These are phyloP conservation scores for Colletotrichum sp. DNA, from an alignment of 2,329 filamentous ascomycete species.

Conservation along the genomic window DNA sequence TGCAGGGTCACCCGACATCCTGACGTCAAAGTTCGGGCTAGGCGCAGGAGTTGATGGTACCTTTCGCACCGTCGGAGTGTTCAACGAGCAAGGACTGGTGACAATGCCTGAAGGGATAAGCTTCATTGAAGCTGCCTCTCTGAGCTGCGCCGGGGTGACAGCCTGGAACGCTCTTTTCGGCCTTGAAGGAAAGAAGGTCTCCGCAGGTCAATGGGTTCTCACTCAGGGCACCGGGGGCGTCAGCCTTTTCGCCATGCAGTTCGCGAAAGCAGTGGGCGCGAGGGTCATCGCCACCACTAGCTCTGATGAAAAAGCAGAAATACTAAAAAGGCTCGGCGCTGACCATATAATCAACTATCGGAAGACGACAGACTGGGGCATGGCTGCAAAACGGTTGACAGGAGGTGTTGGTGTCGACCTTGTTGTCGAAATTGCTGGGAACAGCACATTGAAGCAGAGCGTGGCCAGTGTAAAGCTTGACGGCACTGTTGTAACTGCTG, in stretches of 20 bases:
- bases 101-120: conserved; percentile 54
- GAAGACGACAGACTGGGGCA: conserved; percentile 42
- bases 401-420: conserved; percentile 42
- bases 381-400: conserved; percentile 37
- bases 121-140: conserved; percentile 61
- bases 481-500: conserved; percentile 41
- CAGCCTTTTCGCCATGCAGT: conserved; percentile 42
- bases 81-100: conserved; percentile 61
- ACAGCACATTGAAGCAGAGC: conserved; percentile 41
- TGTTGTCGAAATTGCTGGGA: conserved; percentile 48
- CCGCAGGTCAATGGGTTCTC: conserved; percentile 39
- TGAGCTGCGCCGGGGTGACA: conserved; percentile 59
- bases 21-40: conserved; percentile 39
- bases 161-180: conserved; percentile 64
- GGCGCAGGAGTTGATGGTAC: conserved; percentile 33
- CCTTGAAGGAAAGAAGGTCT: conserved; percentile 39
- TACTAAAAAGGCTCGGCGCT: conserved; percentile 42
- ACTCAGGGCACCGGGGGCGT: conserved; percentile 48
- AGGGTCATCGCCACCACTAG: conserved; percentile 49
- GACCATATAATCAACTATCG: conserved; percentile 49
- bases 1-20: conserved; percentile 40
- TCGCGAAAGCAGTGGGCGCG: conserved; percentile 43
- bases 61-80: conserved; percentile 31
- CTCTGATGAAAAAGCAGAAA: conserved; percentile 44
- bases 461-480: conserved; percentile 42